Base-by-base conservation (phyloP, 2,329 filamentous ascomycete genomes). In the Clonostachys byssicola region DNA sequence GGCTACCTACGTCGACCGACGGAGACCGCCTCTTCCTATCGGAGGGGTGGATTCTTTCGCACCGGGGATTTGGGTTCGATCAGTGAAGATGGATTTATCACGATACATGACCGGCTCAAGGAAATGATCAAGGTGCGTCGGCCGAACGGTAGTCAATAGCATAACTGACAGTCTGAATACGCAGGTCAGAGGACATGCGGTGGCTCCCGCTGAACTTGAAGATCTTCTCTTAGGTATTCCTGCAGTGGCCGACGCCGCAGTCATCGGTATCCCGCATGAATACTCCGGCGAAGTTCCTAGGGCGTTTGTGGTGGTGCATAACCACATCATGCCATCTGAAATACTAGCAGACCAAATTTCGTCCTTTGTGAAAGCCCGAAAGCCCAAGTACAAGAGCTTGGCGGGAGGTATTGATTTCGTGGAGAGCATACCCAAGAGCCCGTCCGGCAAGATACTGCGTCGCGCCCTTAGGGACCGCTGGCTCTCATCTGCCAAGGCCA, bases 71-170 rank as follows among this genome's bases (percentile, higher is more conserved):
- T 89, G 38, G 83, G 77, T 5, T 81, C 78, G 51, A 67, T 82
- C 30, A 74, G 81, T 52, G 60, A 72, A 16, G 56, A 74, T 1
- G 78, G 77, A 34, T 71, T 73, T 52, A 74, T 88, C 55, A 78
- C 78, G 56, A 85, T 90, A 46, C 83, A 88, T 13, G 86, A 89
- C 59, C 75, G 86, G 34, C 81, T 83, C 62, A 89, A 90, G 72
- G 85, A 80, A 54, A 66, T 83, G 44, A 82, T 83, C 64, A 83
- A 83, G 62, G 78, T 81, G 5, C 18, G 18, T 20, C 18, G 4
- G 18, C 18, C 18, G 5, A 20, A 20, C 18, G 5, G 18, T 5
- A 5, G 18, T 20, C 18, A 20, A 20, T 20, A 20, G 18, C 18
- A 20, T 20, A 20, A 20, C 18, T 20, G 5, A 20, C 18, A 20